Evolutionary conservation across 2,329 filamentous ascomycete genomes (phyloP).

Genomic region (Sclerotinia trifoliorum): DNA sequence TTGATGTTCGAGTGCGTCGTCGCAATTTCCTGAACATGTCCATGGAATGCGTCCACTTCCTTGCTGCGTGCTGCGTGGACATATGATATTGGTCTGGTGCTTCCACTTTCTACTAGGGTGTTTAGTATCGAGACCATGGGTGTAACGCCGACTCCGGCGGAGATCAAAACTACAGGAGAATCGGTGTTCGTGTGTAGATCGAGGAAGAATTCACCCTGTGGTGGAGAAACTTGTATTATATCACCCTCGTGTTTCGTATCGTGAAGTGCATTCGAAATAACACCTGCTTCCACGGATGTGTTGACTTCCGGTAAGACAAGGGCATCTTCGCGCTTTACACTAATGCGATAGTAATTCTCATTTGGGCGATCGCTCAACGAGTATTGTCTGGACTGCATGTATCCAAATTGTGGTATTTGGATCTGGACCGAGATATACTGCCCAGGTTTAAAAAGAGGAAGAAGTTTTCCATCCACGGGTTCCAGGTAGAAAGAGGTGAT

Average conservation of each 20-base stretch:
- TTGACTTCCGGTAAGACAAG: constrained; percentile 11
- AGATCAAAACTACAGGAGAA: constrained; percentile 62
- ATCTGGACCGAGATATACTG: constrained; percentile 71
- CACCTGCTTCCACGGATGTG: neutral
- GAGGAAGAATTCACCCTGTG: constrained; percentile 61
- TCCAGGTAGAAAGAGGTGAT: constrained; percentile 71
- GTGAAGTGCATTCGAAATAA: constrained; percentile 49
- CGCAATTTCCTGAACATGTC: constrained; percentile 44
- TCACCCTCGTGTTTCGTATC: constrained; percentile 49
- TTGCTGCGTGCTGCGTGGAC: constrained; percentile 58
- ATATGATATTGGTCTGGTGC: constrained; percentile 56
- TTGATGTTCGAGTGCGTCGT: neutral
- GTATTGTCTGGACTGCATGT: constrained; percentile 72
- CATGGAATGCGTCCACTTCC: constrained; percentile 54
- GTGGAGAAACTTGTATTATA: constrained; percentile 54
- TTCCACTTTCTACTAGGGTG: constrained; percentile 43
- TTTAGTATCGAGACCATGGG: constrained; percentile 66
- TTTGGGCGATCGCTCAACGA: constrained; percentile 61
- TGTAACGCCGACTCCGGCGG: constrained; percentile 67
- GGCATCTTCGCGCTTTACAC: constrained; percentile 62
- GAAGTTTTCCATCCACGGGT: constrained; percentile 56
- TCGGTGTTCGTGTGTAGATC: constrained; percentile 46
- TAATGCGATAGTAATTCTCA: constrained; percentile 66
- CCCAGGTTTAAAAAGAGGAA: constrained; percentile 65
- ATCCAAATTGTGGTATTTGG: constrained; percentile 59